Percentiles rank a stretch among this genome's conserved stretches.
These are phyloP conservation scores for Musa balbisiana DNA, from an alignment of 202 grass and related monocot species.

Conservation along the genomic window DNA sequence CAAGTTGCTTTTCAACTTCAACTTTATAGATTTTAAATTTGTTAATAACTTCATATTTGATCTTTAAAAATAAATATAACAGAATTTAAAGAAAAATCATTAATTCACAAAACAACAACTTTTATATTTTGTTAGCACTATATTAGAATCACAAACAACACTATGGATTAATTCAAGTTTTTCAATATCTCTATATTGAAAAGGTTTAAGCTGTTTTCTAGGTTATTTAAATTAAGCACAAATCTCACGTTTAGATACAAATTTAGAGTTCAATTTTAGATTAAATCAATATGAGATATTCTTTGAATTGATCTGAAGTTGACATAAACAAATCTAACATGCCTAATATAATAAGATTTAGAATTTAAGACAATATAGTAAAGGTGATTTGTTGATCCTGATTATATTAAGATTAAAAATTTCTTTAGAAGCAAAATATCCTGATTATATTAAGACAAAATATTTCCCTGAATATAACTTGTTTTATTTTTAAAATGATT, in stretches of 20 bases:
- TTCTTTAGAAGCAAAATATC: constrained; percentile 6
- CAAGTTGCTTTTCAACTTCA: too few relatives aligned
- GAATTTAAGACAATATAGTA: neutral
- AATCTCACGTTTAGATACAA: neutral
- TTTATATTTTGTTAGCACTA: constrained; percentile 5
- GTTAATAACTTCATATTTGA: too few relatives aligned
- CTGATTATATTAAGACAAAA: constrained; percentile 12
- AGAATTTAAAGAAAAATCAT: neutral
- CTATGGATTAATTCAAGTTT: constrained; percentile 2
- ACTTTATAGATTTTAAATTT: too few relatives aligned
- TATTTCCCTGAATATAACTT: too few relatives aligned
- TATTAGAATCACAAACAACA: constrained; percentile 12
- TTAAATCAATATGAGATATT: constrained; percentile 11
- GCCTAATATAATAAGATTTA: constrained; percentile 16
- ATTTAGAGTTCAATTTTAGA: constrained; percentile 4
- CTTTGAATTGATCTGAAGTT: constrained; percentile 8
- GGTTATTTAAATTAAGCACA: neutral
- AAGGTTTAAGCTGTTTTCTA: constrained; percentile 5
- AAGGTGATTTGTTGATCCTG: neutral
- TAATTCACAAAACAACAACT: constrained; percentile 9
- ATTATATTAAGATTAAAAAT: constrained; percentile 14
- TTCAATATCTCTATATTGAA: neutral
- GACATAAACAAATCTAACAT: constrained; percentile 1
- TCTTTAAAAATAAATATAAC: too few relatives aligned
- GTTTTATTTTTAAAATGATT: constrained; percentile 19